Evolutionary conservation across 345 rosid species (phyloP).

Genomic region (Aquilaria malaccensis): DNA sequence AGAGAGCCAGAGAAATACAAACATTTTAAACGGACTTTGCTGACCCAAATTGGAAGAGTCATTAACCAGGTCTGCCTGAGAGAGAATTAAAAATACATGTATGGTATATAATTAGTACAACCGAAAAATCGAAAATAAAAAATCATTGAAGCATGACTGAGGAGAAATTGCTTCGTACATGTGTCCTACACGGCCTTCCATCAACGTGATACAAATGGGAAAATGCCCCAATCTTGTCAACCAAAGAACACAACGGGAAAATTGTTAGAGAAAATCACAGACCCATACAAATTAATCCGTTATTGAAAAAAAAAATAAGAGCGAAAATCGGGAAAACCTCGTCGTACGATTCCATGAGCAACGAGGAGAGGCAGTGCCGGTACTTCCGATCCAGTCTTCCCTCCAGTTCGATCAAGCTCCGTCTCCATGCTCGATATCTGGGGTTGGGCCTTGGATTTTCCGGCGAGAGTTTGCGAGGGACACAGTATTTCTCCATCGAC

Average conservation of each 20-base stretch:
- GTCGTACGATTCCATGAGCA: conserved; percentile 60
- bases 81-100: background rate
- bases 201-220: conserved; percentile 48
- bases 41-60: background rate
- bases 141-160: background rate
- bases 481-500: conserved; percentile 42
- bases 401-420: conserved; percentile 49
- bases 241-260: background rate
- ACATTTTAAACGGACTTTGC: conserved; percentile 18
- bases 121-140: background rate
- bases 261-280: background rate
- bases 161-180: conserved; percentile 27
- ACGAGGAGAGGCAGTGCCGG: conserved; percentile 41
- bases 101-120: background rate
- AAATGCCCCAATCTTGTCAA: conserved; percentile 49
- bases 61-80: conserved; percentile 24
- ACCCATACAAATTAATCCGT: background rate
- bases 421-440: conserved; percentile 49
- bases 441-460: conserved; percentile 21
- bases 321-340: conserved; percentile 30
- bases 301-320: background rate
- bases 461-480: conserved; percentile 21
- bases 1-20: conserved; percentile 3
- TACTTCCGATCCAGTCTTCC: conserved; percentile 48
- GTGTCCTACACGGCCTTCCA: conserved; percentile 50